A percentile compares a stretch with the other conserved stretches of the same genome.
These are phyloP conservation scores for Furcasterigmium sp. DNA, from an alignment of 2,329 filamentous ascomycete species.

Conservation along the genomic window DNA sequence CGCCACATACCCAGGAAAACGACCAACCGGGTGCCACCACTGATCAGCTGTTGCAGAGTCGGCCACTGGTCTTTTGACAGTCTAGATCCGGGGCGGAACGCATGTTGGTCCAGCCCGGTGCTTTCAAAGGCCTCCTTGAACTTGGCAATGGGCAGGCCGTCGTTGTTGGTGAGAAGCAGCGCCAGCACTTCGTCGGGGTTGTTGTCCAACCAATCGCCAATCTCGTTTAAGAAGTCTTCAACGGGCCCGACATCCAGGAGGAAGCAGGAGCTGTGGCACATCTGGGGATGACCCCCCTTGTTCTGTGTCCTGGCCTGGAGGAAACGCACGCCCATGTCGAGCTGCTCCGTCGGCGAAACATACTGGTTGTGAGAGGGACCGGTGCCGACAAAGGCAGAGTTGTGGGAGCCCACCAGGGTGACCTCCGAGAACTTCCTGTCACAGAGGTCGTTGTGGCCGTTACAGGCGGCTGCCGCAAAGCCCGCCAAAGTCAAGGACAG, in stretches of 20 bases:
- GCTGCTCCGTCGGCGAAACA: slow-evolving; percentile 50
- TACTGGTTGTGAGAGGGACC: slow-evolving; percentile 54
- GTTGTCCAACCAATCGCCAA: slow-evolving; percentile 55
- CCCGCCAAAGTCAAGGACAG: slow-evolving; percentile 12
- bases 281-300: slow-evolving; percentile 42
- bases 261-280: slow-evolving; percentile 61
- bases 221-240: slow-evolving; percentile 44
- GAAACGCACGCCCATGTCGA: slow-evolving; percentile 58
- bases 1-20: slow-evolving; percentile 60
- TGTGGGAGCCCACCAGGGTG: slow-evolving; percentile 59
- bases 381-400: slow-evolving; percentile 58
- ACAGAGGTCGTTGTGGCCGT: slow-evolving; percentile 53
- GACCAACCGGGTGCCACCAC: slow-evolving; percentile 56
- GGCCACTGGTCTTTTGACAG: slow-evolving; percentile 56
- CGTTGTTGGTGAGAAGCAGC: slow-evolving; percentile 57
- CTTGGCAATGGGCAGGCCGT: slow-evolving; percentile 48
- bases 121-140: slow-evolving; percentile 49
- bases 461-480: slow-evolving; percentile 37
- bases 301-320: slow-evolving; percentile 60
- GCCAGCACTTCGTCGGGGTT: slow-evolving; percentile 59
- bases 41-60: slow-evolving; percentile 62
- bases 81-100: slow-evolving; percentile 43
- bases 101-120: slow-evolving; percentile 50
- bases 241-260: slow-evolving; percentile 55
- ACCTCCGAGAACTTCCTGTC: slow-evolving; percentile 52